These are phyloP conservation scores for Monosporascus sp. DNA, from an alignment of 2,329 filamentous ascomycete genomes.

Conservation along the genomic window DNA sequence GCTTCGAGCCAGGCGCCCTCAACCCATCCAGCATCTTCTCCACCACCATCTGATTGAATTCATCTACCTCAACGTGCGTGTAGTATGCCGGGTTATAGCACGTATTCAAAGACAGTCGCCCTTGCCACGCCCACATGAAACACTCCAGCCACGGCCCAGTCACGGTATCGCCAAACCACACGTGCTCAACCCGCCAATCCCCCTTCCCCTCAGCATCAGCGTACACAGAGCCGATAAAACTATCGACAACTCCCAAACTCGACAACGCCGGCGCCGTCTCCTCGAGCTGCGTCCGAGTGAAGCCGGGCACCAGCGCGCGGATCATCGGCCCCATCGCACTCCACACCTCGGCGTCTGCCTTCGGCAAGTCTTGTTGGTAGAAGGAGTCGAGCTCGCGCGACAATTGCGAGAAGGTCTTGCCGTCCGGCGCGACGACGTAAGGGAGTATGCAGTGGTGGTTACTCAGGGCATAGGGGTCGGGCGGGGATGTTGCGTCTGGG, in stretches of 20 bases:
- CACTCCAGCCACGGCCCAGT: constrained; percentile 8
- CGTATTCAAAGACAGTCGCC: constrained; percentile 5
- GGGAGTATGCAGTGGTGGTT: constrained; percentile 8
- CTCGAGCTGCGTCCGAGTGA: constrained; percentile 5
- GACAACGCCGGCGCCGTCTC: constrained; percentile 8
- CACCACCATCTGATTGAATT: constrained; percentile 4
- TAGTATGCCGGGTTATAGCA: constrained; percentile 9
- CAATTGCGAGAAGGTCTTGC: constrained; percentile 5
- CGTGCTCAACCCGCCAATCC: constrained; percentile 1
- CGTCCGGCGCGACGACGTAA: constrained; percentile 2
- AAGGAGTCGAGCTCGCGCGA: constrained; percentile 3
- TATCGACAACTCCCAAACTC: constrained; percentile 7
- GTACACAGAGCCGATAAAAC: constrained; percentile 5
- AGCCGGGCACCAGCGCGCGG: constrained; percentile 6
- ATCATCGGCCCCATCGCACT: constrained; percentile 9
- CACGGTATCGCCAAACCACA: constrained; percentile 7
- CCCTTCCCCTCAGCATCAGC: constrained; percentile 3
- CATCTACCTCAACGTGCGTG: constrained; percentile 2
- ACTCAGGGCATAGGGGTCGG: constrained; percentile 3
- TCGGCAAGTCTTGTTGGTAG: constrained; percentile 5
- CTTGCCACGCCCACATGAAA: constrained; percentile 10
- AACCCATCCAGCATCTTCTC: constrained; percentile 5
- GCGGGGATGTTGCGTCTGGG: background rate
- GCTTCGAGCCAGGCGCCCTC: background rate
- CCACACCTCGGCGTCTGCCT: constrained; percentile 6